Conservation (phyloP, 495 filamentous ascomycete genomes). For the Cercophora scortea region DNA sequence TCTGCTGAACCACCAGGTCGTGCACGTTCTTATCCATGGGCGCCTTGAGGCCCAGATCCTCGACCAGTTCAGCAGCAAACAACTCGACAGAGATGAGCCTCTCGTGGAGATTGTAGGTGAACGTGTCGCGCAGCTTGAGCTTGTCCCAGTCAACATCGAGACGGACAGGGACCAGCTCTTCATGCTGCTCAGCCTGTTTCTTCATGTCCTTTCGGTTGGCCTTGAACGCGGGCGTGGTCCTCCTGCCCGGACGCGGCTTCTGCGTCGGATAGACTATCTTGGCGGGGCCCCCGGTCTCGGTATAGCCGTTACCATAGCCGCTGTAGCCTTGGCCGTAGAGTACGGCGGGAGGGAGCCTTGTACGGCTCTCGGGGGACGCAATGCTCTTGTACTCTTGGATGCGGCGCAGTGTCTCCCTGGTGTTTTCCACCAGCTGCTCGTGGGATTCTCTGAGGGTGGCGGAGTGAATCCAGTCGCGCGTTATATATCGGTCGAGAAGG, state of each 20-base stretch:
- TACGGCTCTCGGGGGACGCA: slow-evolving; percentile 14
- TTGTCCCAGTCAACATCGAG: slow-evolving; percentile 95
- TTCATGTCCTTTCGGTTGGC: slow-evolving; percentile 69
- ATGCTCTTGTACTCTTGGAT: slow-evolving; percentile 44
- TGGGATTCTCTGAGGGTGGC: slow-evolving; percentile 48
- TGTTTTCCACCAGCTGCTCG: slow-evolving; percentile 29
- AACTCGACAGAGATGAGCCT: slow-evolving; percentile 66
- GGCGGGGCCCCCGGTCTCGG: slow-evolving; percentile 49
- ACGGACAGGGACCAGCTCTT: slow-evolving; percentile 84
- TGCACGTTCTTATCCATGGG: slow-evolving; percentile 62
- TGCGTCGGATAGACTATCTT: slow-evolving; percentile 67
- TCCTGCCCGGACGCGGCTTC: slow-evolving; percentile 64
- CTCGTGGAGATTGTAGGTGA: slow-evolving; percentile 97
- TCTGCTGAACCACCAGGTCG: slow-evolving; percentile 69
- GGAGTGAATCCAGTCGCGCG: slow-evolving; percentile 65
- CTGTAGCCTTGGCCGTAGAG: slow-evolving; percentile 72
- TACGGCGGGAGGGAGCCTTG: slow-evolving; percentile 34
- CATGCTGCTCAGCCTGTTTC: slow-evolving; percentile 78
- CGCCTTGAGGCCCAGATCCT: slow-evolving; percentile 71
- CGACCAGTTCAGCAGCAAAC: slow-evolving; percentile 82
- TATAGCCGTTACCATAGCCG: slow-evolving; percentile 81
- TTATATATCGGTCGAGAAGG: slow-evolving; percentile 66
- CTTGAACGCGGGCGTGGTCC: slow-evolving; percentile 61
- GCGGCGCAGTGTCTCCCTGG: slow-evolving; percentile 28
- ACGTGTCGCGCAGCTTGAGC: slow-evolving; percentile 91